Base-by-base conservation (phyloP, 176 grass and related monocot genomes). In the Luzula sylvatica region DNA sequence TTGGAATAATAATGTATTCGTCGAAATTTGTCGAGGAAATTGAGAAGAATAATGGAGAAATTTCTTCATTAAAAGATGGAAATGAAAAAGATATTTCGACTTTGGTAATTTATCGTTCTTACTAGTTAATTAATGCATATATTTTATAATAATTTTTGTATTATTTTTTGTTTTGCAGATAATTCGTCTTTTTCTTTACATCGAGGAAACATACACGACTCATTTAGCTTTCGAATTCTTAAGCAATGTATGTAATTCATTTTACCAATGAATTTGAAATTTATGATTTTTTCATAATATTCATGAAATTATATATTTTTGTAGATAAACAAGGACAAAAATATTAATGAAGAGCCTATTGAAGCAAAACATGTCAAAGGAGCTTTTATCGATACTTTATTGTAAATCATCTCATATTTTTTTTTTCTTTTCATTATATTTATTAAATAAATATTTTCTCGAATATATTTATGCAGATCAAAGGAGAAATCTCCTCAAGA, bases 401-500 rank as follows among this genome's bases (percentile, higher is more conserved):
- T 86, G 92, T 96, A 89, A 75, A 70, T 76, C 22, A 42, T 67
- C 8, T 18, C 21, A 24, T 25, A 22, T 70, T 26, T 23, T 18
- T 22, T 20, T 22, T 15, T 17, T 20, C 16, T n/a, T 18, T 11
- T 53, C 3, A 19, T 35, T 35, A 35, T 35, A 35, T 35, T 35
- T 1, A 0, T 35, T 35, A 35, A 35, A n/a, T 35, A 7, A 35
- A 35, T 35, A 4, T 9, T 35, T 35, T 35, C n/a, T n/a, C n/a
- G n/a, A n/a, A 35, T 56, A 50, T 42, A 44, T 47, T 70, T 65
- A 26, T 56, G 11, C 65, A 96, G 92, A 72, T 82, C 85, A 65
- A 82, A 65, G 63, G 68, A 77, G 72, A 89, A 96, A 77, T 82
- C 92, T 70, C 89, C 92, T 74, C 92, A 90, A 70, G 85, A 96